These are phyloP conservation scores for Dictyostelium citrinum DNA, from an alignment of 78 protist genomes.

Conservation along the genomic window DNA sequence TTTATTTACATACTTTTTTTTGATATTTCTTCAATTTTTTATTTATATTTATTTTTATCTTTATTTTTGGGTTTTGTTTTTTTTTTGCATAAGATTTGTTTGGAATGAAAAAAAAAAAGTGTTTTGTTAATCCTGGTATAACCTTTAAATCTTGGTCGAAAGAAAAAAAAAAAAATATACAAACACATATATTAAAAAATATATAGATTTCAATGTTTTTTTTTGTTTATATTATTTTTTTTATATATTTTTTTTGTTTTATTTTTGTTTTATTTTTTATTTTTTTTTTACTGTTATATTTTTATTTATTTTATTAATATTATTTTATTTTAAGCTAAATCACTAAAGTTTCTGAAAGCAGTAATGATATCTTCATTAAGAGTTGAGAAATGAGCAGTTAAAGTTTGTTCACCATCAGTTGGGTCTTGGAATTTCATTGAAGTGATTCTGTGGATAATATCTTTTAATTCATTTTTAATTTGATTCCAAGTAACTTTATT, in stretches of 20 bases:
- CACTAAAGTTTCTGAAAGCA: slow-evolving; percentile 52
- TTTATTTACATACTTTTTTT: too few relatives aligned
- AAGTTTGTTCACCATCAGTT: slow-evolving; percentile 76
- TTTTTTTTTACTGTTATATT: not conserved
- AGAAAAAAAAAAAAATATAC: too few relatives aligned
- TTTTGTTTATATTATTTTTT: not conserved
- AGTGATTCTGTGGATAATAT: slow-evolving; percentile 56
- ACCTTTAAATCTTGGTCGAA: too few relatives aligned
- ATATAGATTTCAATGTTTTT: too few relatives aligned
- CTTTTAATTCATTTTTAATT: slow-evolving; percentile 80
- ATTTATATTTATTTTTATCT: too few relatives aligned
- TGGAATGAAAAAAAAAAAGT: too few relatives aligned
- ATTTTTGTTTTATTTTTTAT: not conserved
- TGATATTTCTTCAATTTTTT: too few relatives aligned
- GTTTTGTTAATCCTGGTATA: too few relatives aligned
- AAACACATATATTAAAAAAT: too few relatives aligned
- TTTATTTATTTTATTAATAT: not conserved
- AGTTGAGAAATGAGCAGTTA: slow-evolving; percentile 2
- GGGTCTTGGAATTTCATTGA: slow-evolving; percentile 87
- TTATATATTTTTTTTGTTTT: not conserved
- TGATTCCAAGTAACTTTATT: slow-evolving; percentile 83
- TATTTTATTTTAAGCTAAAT: not conserved
- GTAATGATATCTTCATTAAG: slow-evolving; percentile 68
- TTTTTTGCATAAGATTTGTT: too few relatives aligned
- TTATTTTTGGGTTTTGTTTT: too few relatives aligned